Conservation (phyloP, 2,329 filamentous ascomycete genomes). For the Diaporthe capsici region DNA sequence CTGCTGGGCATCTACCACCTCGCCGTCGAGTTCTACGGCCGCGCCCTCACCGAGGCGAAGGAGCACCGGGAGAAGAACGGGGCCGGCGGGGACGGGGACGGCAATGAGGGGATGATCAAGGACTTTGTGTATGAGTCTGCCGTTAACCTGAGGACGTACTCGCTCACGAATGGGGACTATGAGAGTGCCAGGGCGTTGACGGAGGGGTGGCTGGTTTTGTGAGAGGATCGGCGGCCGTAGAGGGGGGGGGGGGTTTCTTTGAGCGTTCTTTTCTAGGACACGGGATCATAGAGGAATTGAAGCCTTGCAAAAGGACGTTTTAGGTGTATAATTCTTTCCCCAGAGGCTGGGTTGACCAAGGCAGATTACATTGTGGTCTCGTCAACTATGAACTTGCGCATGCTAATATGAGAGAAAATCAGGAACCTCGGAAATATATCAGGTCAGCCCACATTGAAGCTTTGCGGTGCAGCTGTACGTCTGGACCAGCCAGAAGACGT, state of each 20-base stretch:
- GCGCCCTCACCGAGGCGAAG: constrained; percentile 58
- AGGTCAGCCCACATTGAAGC: neutral
- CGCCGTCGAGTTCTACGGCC: constrained; percentile 78
- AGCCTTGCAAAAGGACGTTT: constrained; percentile 9
- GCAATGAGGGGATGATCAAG: constrained; percentile 55
- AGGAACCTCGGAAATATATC: too few species aligned
- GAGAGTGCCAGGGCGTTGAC: constrained; percentile 73
- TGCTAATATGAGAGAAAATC: too few species aligned
- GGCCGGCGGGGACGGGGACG: constrained; percentile 34
- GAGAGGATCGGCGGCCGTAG: neutral
- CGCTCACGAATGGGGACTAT: constrained; percentile 74
- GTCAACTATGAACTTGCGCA: too few species aligned
- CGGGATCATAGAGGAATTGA: neutral
- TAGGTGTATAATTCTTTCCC: neutral
- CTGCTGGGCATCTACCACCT: constrained; percentile 80
- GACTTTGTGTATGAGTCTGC: constrained; percentile 79
- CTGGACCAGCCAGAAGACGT: neutral
- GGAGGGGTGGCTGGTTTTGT: constrained; percentile 69
- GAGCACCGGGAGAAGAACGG: constrained; percentile 1
- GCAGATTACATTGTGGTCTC: neutral
- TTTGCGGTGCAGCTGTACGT: neutral
- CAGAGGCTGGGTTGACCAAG: neutral
- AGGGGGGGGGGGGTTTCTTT: too few species aligned
- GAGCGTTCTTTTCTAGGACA: neutral
- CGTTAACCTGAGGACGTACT: constrained; percentile 79